Base-by-base conservation (phyloP, 768 basidiomycete genomes). In the Calocera viscosa region DNA sequence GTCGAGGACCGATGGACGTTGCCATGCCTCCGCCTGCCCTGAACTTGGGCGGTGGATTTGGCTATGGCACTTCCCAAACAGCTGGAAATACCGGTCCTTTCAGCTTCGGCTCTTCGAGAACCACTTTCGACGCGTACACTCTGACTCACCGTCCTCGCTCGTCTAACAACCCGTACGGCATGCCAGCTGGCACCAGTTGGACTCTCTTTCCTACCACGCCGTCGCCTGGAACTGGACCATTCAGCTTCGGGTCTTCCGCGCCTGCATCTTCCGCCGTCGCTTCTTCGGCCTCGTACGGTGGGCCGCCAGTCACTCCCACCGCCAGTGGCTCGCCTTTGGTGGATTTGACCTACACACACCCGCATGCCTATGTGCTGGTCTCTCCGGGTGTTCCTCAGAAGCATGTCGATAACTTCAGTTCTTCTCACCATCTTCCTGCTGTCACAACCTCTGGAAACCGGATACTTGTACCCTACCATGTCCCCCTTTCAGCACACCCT, bases 311-410 rank as follows among this genome's bases (percentile, higher is more conserved):
- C 3, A 81, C 81, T 64, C 84, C 89, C 32, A 79, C 87, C 35
- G 16, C 69, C 72, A 24, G 30, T 26, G 22, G 30, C 26, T 5
- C 53, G 19, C 53, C 53, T 2, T 19, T 28, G 3, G 14, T 60
- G 24, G 53, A 26, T 10, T 22, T 60, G 22, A 28, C 53, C 53
- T 60, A 60, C 22, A 11, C 53, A 28, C 80, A 91, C 73, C 76
- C 85, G 1, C 83, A 88, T 65, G 89, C 88, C 38, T 93, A 84
- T 73, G 86, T 94, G 11, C 89, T 91, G 0, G 91, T 94, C 71
- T 91, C 91, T 24, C 86, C 92, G 3, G 93, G 93, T 1, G 86
- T 86, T 79, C 79, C 83, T 32, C 91, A 94, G 75, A 92, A 91
- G 73, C 86, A 91, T 68, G 80, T 95, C 47, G 93, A 95, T 72